These are phyloP conservation scores for Xylaria bambusicola DNA, from an alignment of 495 filamentous ascomycete species.

Conservation along the genomic window DNA sequence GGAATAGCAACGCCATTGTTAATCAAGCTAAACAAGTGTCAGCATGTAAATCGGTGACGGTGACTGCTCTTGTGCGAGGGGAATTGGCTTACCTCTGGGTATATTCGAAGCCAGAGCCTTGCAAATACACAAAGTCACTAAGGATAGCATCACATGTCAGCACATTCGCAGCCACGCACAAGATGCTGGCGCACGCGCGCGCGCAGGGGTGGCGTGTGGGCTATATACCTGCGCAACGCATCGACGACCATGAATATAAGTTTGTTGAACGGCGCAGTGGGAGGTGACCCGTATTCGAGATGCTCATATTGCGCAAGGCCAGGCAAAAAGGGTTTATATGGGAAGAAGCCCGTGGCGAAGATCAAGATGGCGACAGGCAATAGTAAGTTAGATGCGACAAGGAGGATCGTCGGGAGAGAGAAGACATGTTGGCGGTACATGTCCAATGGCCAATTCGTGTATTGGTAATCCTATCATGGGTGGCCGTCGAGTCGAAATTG, in stretches of 20 bases:
- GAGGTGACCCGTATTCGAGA: constrained; percentile 48
- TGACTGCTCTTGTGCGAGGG: background rate
- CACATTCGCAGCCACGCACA: constrained; percentile 4
- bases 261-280: constrained; percentile 75
- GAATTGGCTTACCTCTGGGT: constrained; percentile 72
- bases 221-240: constrained; percentile 77
- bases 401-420: constrained; percentile 42
- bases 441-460: constrained; percentile 14
- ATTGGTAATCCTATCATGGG: constrained; percentile 6
- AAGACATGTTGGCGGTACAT: constrained; percentile 38
- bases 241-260: constrained; percentile 98
- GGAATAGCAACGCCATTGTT: constrained; percentile 78
- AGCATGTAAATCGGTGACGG: constrained; percentile 25
- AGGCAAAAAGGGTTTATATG: constrained; percentile 90
- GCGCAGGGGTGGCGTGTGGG: constrained; percentile 11
- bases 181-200: constrained; percentile 7
- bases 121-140: constrained; percentile 92
- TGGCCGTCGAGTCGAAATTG: background rate
- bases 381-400: constrained; percentile 70
- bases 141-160: constrained; percentile 14
- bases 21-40: constrained; percentile 66
- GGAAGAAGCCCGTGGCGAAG: constrained; percentile 95
- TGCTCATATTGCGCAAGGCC: constrained; percentile 71
- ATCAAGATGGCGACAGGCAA: constrained; percentile 74
- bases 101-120: constrained; percentile 79